phyloP scores from a whole-genome alignment of 306 rosid genomes.

The Acacia crassicarpa region DNA sequence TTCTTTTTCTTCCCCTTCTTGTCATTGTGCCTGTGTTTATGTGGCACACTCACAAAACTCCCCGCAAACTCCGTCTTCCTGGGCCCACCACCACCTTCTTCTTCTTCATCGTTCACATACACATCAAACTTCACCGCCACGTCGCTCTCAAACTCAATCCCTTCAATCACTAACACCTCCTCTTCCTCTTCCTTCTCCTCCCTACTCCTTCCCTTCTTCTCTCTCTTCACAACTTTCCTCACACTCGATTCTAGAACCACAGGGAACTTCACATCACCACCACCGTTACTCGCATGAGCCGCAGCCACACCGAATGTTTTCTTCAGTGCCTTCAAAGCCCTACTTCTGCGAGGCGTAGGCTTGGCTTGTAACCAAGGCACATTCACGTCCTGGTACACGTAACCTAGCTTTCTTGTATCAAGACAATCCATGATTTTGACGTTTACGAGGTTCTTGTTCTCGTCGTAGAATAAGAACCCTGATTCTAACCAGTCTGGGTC shows the following conservation, averaged over 20 bases:
- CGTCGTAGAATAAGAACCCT: slow-evolving; percentile 56
- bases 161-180: slow-evolving; percentile 53
- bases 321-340: neutral
- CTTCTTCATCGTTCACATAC: slow-evolving; percentile 62
- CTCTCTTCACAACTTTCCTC: slow-evolving; percentile 45
- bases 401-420: slow-evolving; percentile 45
- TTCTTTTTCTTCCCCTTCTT: slow-evolving; percentile 1
- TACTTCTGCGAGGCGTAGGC: slow-evolving; percentile 36
- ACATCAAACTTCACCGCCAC: slow-evolving; percentile 61
- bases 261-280: slow-evolving; percentile 35
- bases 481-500: slow-evolving; percentile 52
- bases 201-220: slow-evolving; percentile 14
- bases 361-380: slow-evolving; percentile 49
- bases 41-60: slow-evolving; percentile 67
- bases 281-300: slow-evolving; percentile 35
- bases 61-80: slow-evolving; percentile 64
- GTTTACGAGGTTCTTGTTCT: slow-evolving; percentile 44
- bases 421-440: slow-evolving; percentile 50
- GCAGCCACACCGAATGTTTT: neutral
- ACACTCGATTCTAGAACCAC: slow-evolving; percentile 39
- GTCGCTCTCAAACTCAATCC: slow-evolving; percentile 51
- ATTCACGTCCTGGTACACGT: slow-evolving; percentile 48
- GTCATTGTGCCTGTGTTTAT: slow-evolving; percentile 22
- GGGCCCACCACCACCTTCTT: slow-evolving; percentile 8
- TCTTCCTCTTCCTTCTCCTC: slow-evolving; percentile 40